Percentiles rank a stretch among this genome's conserved stretches.
Evolutionary conservation across 805 yeast genomes (phyloP).

Genomic region (Starmera amethionina): DNA sequence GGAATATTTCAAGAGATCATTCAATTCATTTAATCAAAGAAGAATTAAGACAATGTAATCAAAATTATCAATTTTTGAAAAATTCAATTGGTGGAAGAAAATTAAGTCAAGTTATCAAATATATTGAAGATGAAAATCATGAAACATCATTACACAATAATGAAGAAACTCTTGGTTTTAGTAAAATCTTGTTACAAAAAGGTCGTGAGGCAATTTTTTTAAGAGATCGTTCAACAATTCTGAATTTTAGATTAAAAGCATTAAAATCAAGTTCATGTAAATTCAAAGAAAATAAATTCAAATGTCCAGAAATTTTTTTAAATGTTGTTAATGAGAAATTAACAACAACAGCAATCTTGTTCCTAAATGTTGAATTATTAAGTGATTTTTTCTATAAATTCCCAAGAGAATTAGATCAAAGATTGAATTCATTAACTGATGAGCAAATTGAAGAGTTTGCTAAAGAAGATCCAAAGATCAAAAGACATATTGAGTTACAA

Average conservation of each 20-base stretch:
- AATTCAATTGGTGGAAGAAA: constrained; percentile 76
- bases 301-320: constrained; percentile 90
- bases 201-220: constrained; percentile 84
- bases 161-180: constrained; percentile 77
- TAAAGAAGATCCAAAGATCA: constrained; percentile 85
- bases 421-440: constrained; percentile 52
- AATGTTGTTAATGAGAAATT: constrained; percentile 89
- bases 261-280: constrained; percentile 70
- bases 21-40: constrained; percentile 66
- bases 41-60: constrained; percentile 76
- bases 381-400: constrained; percentile 94
- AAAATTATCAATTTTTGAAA: constrained; percentile 47
- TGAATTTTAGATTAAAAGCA: constrained; percentile 68
- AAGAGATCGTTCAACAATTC: constrained; percentile 57
- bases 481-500: constrained; percentile 86
- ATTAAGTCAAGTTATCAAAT: constrained; percentile 72
- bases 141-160: constrained; percentile 23
- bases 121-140: constrained; percentile 26
- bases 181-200: constrained; percentile 58
- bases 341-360: constrained; percentile 86
- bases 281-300: constrained; percentile 69
- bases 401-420: constrained; percentile 84
- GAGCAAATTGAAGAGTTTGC: constrained; percentile 87
- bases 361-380: constrained; percentile 84
- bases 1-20: constrained; percentile 76